These are phyloP conservation scores for Boletus tylopilopsis DNA, from an alignment of 768 basidiomycete genomes.

Conservation along the genomic window DNA sequence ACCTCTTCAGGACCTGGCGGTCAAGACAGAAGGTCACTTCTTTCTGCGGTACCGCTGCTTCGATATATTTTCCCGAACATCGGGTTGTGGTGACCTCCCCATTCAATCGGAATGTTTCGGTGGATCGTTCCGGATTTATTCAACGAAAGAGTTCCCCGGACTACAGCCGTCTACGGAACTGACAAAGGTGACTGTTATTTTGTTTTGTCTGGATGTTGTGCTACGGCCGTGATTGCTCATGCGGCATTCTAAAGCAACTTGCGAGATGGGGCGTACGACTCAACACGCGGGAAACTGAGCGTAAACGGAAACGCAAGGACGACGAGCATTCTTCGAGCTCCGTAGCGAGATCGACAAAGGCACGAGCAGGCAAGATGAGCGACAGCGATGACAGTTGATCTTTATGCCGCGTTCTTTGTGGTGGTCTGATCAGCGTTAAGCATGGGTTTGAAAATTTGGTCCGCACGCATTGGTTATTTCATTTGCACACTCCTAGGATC, in stretches of 20 bases:
- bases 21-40: slow-evolving; percentile 63
- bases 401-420: background rate
- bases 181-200: slow-evolving; percentile 44
- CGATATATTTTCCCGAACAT: slow-evolving; percentile 47
- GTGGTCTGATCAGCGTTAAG: background rate
- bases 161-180: slow-evolving; percentile 64
- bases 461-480: slow-evolving; percentile 5
- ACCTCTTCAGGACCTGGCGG: slow-evolving; percentile 57
- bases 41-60: slow-evolving; percentile 70
- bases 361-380: slow-evolving; percentile 12
- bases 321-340: slow-evolving; percentile 7
- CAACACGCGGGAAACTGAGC: slow-evolving; percentile 36
- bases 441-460: slow-evolving; percentile 3
- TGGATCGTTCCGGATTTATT: slow-evolving; percentile 64
- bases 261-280: slow-evolving; percentile 33
- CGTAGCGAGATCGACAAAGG: slow-evolving; percentile 1
- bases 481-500: slow-evolving; percentile 2
- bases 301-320: slow-evolving; percentile 33
- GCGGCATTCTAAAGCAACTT: slow-evolving; percentile 27
- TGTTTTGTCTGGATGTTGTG: background rate
- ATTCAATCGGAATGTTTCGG: slow-evolving; percentile 66
- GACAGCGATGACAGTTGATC: slow-evolving; percentile 26
- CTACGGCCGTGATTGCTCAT: slow-evolving; percentile 1
- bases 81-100: slow-evolving; percentile 31
- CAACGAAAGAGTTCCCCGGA: slow-evolving; percentile 74